phyloP scores from a whole-genome alignment of 306 rosid genomes.

The Pterocarpus macrocarpus region DNA sequence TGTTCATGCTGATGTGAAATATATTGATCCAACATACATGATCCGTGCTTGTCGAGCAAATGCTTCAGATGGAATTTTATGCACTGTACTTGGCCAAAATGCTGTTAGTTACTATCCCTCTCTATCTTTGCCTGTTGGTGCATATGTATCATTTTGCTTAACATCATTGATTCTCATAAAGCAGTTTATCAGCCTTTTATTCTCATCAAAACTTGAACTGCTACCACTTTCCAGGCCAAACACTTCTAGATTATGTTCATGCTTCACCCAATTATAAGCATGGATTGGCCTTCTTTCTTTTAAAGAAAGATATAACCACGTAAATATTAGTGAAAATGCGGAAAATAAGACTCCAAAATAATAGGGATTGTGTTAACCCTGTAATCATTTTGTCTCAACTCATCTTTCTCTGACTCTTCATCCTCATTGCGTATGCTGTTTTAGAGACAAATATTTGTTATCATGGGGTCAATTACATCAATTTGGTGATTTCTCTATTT shows the following conservation, averaged over 20 bases:
- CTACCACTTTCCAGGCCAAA: not conserved
- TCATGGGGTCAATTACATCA: too few species aligned
- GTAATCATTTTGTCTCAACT: too few species aligned
- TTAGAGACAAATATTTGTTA: too few species aligned
- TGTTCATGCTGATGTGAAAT: constrained; percentile 86
- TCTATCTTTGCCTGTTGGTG: constrained; percentile 26
- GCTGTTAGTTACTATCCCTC: constrained; percentile 74
- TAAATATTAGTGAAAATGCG: too few species aligned
- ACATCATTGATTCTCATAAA: not conserved
- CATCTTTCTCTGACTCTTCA: too few species aligned
- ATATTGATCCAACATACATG: constrained; percentile 97
- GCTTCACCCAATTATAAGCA: too few species aligned
- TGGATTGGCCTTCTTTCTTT: not conserved
- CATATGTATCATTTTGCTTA: constrained; percentile 10
- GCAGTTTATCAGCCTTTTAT: constrained; percentile 1
- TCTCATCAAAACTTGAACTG: not conserved
- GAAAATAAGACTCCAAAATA: too few species aligned
- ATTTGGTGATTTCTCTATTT: too few species aligned
- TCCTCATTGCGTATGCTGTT: too few species aligned
- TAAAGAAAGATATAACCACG: not conserved
- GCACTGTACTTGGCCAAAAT: constrained; percentile 95
- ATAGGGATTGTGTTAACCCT: too few species aligned
- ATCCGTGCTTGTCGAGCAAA: constrained; percentile 95
- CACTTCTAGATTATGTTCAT: not conserved
- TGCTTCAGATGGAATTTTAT: constrained; percentile 96